Base-by-base conservation (phyloP, 179 eudicot species). In the Carnegiea gigantea region DNA sequence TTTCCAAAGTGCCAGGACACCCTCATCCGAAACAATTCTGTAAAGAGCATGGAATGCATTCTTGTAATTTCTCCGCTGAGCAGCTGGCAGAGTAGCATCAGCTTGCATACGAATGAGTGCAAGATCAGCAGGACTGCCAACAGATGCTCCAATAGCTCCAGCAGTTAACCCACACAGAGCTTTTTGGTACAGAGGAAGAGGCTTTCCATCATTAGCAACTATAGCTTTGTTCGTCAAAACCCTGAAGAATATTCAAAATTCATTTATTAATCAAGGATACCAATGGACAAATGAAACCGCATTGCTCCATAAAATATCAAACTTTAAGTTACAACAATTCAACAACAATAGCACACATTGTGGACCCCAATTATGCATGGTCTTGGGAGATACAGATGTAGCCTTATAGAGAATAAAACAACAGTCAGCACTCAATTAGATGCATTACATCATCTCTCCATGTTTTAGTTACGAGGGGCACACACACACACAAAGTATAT, bases 21-120 rank as follows among this genome's bases (percentile, higher is more conserved):
- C 99, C 86, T 95, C 99, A 76, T 95, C 99, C 6, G 95, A 82
- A 70, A 82, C 84, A 78, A 95, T 95, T 70, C 95, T 94, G 83
- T 40, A 89, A 72, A 94, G 95, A 30, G 99, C 99, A 75, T 95
- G 95, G 88, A 95, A 95, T 38, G 97, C 99, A 79, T 95, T 95
- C 38, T 92, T 94, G 91, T 95, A 95, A 70, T 95, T 80, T 38
- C 99, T 87, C 59, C 92, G 79, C 78, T 95, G 99, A 46, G 99
- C 98, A 40, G 82, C 85, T 73, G 99, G 99, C 80, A 95, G 87
- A 33, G 99, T 95, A 78, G 98, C 97, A 86, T 95, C 99, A 82
- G 99, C 99, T 91, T 95, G 99, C 99, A 95, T 95, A 59, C 99
- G 97, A 51, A 95, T 94, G 82, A 95, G 93, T 21, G 99, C 98